Evolutionary conservation across 148 eudicot species (phyloP).

Genomic region (Camellia granthamiana): DNA sequence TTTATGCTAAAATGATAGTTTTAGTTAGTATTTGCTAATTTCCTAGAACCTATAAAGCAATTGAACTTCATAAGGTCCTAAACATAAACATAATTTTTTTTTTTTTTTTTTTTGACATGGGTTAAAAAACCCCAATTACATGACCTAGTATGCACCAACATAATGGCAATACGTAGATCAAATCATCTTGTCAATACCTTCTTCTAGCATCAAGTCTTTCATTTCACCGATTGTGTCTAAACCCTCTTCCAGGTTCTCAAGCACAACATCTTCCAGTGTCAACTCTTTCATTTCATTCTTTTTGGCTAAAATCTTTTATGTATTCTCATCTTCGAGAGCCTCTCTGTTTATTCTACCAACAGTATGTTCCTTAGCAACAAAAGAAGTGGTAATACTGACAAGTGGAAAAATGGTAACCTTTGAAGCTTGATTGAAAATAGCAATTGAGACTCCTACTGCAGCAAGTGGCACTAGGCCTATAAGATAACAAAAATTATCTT

Average conservation of each 20-base stretch:
- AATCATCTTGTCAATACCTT: too few relatives aligned
- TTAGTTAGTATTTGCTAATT: too few relatives aligned
- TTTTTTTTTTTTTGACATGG: too few relatives aligned
- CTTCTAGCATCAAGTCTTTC: conserved; percentile 7
- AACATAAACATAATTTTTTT: too few relatives aligned
- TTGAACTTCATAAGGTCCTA: too few relatives aligned
- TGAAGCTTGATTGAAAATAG: conserved; percentile 90
- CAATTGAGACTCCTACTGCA: conserved; percentile 92
- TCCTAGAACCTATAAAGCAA: too few relatives aligned
- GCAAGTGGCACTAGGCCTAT: conserved; percentile 79
- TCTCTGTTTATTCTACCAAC: conserved; percentile 23
- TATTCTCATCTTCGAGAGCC: conserved; percentile 14
- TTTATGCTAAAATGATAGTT: too few relatives aligned
- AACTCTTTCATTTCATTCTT: conserved; percentile 18
- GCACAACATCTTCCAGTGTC: conserved; percentile 23
- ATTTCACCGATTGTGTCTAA: conserved; percentile 12
- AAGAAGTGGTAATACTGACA: conserved; percentile 90
- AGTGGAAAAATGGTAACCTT: conserved; percentile 84
- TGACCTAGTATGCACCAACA: too few relatives aligned
- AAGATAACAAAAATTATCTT: not conserved
- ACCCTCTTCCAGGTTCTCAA: conserved; percentile 44
- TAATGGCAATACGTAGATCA: too few relatives aligned
- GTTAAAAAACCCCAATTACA: too few relatives aligned
- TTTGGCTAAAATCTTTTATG: conserved; percentile 26
- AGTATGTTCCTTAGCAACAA: conserved; percentile 87